phyloP scores from a whole-genome alignment of 2,329 filamentous ascomycete genomes.

The Colletotrichum musae region DNA sequence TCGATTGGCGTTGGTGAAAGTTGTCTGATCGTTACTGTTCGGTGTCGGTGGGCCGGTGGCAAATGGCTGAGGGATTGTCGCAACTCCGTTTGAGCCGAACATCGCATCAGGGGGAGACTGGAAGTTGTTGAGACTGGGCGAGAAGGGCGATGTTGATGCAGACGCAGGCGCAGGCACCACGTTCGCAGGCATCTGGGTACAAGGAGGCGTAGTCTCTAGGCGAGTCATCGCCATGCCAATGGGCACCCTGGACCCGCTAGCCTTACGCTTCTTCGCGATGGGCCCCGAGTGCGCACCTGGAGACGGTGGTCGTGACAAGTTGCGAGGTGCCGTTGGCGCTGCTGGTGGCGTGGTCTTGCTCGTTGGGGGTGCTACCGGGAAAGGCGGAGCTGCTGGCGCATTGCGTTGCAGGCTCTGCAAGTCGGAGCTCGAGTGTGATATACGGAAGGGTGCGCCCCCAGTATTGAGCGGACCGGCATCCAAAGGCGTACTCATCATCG shows the following conservation, averaged over 20 bases:
- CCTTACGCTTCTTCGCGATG: constrained; percentile 85
- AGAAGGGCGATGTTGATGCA: constrained; percentile 67
- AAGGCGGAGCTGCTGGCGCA: constrained; percentile 52
- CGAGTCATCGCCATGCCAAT: constrained; percentile 86
- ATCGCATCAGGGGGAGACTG: constrained; percentile 54
- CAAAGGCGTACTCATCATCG: constrained; percentile 37
- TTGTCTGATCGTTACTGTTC: constrained; percentile 72
- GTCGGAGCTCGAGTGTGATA: constrained; percentile 75
- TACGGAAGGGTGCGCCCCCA: constrained; percentile 62
- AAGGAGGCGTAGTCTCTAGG: constrained; percentile 72
- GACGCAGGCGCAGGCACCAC: constrained; percentile 58
- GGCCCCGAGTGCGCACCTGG: constrained; percentile 76
- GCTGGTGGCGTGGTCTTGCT: constrained; percentile 43
- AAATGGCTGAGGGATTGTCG: constrained; percentile 50
- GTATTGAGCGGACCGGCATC: constrained; percentile 52
- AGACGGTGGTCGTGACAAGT: constrained; percentile 80
- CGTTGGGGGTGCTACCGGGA: constrained; percentile 49
- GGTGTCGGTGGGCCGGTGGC: constrained; percentile 76
- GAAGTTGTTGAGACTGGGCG: constrained; percentile 62
- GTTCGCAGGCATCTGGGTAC: constrained; percentile 53
- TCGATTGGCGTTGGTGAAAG: constrained; percentile 70
- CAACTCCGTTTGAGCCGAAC: constrained; percentile 45
- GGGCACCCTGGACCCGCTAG: constrained; percentile 80
- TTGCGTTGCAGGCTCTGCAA: constrained; percentile 71
- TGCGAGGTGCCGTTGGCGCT: constrained; percentile 21